Evolutionary conservation across 257 asterid species (phyloP), one percentile per base, ranked within the genome.

Genomic region (Salvia rosmarinus): DNA sequence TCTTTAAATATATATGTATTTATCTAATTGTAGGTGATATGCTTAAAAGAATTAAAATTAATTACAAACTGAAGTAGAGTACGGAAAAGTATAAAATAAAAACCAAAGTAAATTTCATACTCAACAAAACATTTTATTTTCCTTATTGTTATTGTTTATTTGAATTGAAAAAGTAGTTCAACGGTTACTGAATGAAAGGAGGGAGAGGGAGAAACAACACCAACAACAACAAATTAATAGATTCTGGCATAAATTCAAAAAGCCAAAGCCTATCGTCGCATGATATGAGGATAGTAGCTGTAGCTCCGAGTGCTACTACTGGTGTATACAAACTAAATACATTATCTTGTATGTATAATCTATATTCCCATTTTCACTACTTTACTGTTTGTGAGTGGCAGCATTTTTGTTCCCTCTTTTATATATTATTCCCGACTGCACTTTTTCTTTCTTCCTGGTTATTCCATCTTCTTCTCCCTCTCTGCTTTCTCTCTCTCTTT

Each of bases 341-440:
- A 62, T 62, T 30, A 10, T 40, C 7, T 10, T 61, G 66, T 50
- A 19, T 51, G 32, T 64, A 56, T n/a, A 11, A 47, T 50, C 28
- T 42, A 64, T 75, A 74, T 79, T 70, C 83, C 81, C 42, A 28
- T 21, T 55, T 62, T 34, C 2, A 25, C 3, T 9, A 1, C 58
- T 71, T 76, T 67, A 14, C 37, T 50, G 50, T 58, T 32, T 16
- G 66, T 60, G 76, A 72, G 81, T 54, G 81, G 81, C 84, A 80
- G 79, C 84, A 80, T 73, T 72, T 80, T 80, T 80, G 81, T 69
- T 71, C 73, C 55, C 63, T 40, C 74, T 72, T 77, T 76, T 67
- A 77, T 67, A 77, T 83, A 83, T 83, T 83, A 84, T 72, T 77
- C 80, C 64, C 69, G 71, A 37, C 82, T 74, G 67, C 85, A 68